phyloP scores from a whole-genome alignment of 208 protist species.

The Leishmania braziliensis region DNA sequence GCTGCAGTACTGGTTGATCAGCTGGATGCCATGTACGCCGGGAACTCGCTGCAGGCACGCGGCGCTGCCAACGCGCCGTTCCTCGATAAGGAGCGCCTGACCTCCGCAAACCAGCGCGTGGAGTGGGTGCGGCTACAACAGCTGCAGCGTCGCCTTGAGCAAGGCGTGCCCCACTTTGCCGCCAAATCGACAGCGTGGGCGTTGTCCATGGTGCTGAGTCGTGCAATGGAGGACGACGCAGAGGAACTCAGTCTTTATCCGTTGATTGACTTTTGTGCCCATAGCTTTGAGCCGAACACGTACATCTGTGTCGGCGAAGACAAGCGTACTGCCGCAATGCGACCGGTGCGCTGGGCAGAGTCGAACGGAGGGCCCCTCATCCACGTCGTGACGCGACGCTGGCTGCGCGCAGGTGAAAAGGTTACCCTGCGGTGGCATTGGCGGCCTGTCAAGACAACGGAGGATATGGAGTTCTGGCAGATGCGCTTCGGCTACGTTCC shows the following conservation, averaged over 20 bases:
- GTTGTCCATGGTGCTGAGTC: constrained; percentile 78
- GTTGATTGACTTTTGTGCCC: constrained; percentile 83
- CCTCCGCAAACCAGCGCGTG: constrained; percentile 49
- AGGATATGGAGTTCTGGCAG: constrained; percentile 80
- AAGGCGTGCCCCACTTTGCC: constrained; percentile 83
- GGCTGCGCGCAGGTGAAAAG: constrained; percentile 46
- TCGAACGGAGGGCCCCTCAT: constrained; percentile 48
- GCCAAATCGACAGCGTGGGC: constrained; percentile 76
- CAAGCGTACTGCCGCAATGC: not conserved
- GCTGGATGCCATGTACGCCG: constrained; percentile 73
- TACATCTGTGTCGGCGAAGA: constrained; percentile 20
- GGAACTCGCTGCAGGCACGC: constrained; percentile 64
- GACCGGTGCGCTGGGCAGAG: constrained; percentile 27
- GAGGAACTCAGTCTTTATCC: constrained; percentile 69
- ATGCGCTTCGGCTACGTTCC: constrained; percentile 83
- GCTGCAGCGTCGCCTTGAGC: constrained; percentile 69
- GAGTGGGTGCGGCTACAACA: constrained; percentile 63
- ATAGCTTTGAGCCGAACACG: constrained; percentile 69
- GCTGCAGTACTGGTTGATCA: constrained; percentile 34
- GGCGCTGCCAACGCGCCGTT: constrained; percentile 81
- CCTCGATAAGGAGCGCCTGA: constrained; percentile 50
- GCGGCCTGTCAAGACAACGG: constrained; percentile 38
- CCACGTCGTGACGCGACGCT: constrained; percentile 54
- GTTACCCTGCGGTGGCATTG: constrained; percentile 66
- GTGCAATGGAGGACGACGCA: constrained; percentile 53